phyloP scores from a whole-genome alignment of 208 protist species.

The Trypanosoma mega region DNA sequence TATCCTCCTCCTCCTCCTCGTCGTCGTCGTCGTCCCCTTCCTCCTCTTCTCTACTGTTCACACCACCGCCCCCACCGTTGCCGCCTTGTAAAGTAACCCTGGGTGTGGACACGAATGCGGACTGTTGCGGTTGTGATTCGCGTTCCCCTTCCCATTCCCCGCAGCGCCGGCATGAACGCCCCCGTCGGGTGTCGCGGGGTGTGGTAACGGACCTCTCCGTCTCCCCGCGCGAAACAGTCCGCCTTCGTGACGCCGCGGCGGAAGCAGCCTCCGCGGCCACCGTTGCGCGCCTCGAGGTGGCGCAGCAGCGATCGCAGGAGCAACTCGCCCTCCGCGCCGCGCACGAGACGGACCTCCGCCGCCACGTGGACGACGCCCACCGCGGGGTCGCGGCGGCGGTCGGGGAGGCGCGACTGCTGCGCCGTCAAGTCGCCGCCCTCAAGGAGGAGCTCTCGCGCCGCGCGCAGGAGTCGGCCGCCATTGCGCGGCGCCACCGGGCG shows the following conservation, averaged over 20 bases:
- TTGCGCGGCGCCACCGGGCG: constrained; percentile 29
- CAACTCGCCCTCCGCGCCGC: constrained; percentile 45
- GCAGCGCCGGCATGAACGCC: neutral
- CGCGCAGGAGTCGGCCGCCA: constrained; percentile 42
- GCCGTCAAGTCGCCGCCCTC: constrained; percentile 54
- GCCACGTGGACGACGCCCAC: constrained; percentile 40
- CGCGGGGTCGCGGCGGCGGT: constrained; percentile 18
- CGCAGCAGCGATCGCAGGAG: constrained; percentile 40
- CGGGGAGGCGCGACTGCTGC: constrained; percentile 17
- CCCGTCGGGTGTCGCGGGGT: constrained; percentile 1
- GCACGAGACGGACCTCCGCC: constrained; percentile 55
- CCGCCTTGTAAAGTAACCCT: too few relatives aligned
- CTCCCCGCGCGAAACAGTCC: neutral
- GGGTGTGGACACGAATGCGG: too few relatives aligned
- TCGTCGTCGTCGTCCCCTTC: neutral
- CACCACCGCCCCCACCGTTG: too few relatives aligned
- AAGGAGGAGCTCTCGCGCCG: constrained; percentile 77
- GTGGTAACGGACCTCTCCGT: constrained; percentile 8
- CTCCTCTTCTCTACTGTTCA: neutral
- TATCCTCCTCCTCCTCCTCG: neutral
- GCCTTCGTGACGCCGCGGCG: constrained; percentile 3
- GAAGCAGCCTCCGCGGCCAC: neutral
- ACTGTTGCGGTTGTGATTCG: too few relatives aligned
- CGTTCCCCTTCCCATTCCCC: too few relatives aligned
- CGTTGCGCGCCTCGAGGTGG: constrained; percentile 19